These are phyloP conservation scores for Nadsonia starkeyi-henricii DNA, from an alignment of 1,139 yeast species.

Conservation along the genomic window DNA sequence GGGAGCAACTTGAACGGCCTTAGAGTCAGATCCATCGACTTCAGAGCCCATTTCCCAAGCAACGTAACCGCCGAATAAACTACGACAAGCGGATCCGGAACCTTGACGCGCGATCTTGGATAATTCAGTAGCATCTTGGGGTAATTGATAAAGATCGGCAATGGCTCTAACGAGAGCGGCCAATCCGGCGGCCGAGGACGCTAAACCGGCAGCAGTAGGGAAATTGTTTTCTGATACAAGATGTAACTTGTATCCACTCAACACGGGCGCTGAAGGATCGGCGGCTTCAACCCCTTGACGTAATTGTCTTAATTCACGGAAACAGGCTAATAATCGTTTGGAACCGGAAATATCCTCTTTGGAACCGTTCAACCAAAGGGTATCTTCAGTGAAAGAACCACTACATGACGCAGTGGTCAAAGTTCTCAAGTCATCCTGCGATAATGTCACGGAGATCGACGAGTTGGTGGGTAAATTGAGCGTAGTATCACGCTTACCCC, in stretches of 20 bases:
- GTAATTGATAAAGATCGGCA: constrained; percentile 68
- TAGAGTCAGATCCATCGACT: constrained; percentile 71
- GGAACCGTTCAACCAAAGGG: constrained; percentile 68
- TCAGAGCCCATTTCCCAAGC: constrained; percentile 95
- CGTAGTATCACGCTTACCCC: constrained; percentile 91
- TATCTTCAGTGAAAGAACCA: constrained; percentile 42
- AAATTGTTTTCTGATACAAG: constrained; percentile 91
- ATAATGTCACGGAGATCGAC: constrained; percentile 83
- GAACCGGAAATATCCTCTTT: constrained; percentile 43
- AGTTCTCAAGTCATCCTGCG: constrained; percentile 82
- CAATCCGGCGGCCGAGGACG: constrained; percentile 96
- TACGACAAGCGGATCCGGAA: constrained; percentile 95
- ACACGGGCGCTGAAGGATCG: constrained; percentile 40
- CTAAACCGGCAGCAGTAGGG: constrained; percentile 98
- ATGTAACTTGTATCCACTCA: constrained; percentile 55
- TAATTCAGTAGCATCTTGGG: constrained; percentile 68
- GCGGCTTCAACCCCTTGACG: constrained; percentile 36
- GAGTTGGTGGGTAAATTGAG: constrained; percentile 91
- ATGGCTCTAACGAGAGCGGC: constrained; percentile 88
- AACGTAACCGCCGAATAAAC: constrained; percentile 91
- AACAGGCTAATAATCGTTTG: constrained; percentile 68
- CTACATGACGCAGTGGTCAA: constrained; percentile 76
- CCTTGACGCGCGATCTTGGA: constrained; percentile 95
- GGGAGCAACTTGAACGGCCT: constrained; percentile 85
- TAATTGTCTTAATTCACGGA: constrained; percentile 56